Percentiles rank a stretch among this genome's conserved stretches.
Evolutionary conservation across 2,329 filamentous ascomycete genomes (phyloP).

Genomic region (Trichoderma sp.): DNA sequence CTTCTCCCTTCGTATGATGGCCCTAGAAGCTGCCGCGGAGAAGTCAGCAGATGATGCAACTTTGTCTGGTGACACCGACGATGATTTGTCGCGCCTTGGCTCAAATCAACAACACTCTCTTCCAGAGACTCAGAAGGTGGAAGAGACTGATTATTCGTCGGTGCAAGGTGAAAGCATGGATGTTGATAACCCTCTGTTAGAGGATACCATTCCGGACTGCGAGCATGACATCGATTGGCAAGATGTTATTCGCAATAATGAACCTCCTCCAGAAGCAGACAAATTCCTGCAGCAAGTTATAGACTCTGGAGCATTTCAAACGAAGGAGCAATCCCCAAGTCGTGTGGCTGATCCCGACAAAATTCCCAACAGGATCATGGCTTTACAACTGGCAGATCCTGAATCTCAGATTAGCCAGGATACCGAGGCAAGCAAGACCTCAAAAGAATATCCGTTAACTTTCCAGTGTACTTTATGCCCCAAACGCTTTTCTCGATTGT

Average conservation of each 20-base stretch:
- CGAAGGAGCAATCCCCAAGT: neutral
- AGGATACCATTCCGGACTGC: neutral
- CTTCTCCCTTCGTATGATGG: neutral
- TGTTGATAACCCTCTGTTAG: neutral
- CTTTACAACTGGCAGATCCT: constrained; percentile 87
- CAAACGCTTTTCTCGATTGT: constrained; percentile 93
- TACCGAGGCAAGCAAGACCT: constrained; percentile 66
- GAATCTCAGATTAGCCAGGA: constrained; percentile 68
- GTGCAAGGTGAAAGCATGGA: neutral
- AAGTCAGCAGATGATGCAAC: neutral
- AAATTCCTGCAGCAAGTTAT: neutral
- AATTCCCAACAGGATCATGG: constrained; percentile 67
- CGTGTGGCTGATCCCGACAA: neutral
- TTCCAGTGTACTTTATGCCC: constrained; percentile 93
- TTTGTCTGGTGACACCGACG: neutral
- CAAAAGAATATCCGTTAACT: constrained; percentile 94
- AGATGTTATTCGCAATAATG: neutral
- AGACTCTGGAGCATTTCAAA: neutral
- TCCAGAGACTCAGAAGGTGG: neutral
- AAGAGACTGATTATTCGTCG: fast-evolving
- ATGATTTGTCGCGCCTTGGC: neutral
- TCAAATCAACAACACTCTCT: neutral
- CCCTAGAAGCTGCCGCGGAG: neutral
- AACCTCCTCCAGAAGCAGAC: neutral
- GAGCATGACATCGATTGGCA: neutral